These are phyloP conservation scores for Xylaria digitata DNA, from an alignment of 2,329 filamentous ascomycete species.

Conservation along the genomic window DNA sequence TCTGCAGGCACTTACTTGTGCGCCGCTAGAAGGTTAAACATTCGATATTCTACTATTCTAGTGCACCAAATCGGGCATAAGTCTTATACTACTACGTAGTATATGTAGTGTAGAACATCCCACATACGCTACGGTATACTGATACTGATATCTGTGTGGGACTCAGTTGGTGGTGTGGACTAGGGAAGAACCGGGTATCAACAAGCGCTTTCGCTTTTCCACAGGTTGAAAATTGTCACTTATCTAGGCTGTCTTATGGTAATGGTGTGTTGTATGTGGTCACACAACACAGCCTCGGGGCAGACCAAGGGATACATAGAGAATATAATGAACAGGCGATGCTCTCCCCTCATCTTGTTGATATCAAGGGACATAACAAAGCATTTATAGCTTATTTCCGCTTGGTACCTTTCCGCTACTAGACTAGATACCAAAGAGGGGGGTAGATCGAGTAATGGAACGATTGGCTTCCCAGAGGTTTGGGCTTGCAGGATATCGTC, in stretches of 20 bases:
- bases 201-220: not conserved
- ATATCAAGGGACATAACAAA: constrained; percentile 14
- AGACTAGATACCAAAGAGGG: not conserved
- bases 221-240: not conserved
- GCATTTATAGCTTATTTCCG: constrained; percentile 25
- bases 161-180: not conserved
- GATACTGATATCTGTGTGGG: too few species aligned
- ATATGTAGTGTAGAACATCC: too few species aligned
- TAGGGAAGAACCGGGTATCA: not conserved
- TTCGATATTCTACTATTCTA: constrained; percentile 12
- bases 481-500: constrained; percentile 34
- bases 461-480: constrained; percentile 33
- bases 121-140: too few species aligned
- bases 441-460: not conserved
- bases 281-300: too few species aligned
- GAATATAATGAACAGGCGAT: not conserved
- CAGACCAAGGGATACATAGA: not conserved
- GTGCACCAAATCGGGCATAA: not conserved
- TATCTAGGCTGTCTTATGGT: not conserved
- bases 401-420: constrained; percentile 12
- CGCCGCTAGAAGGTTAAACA: not conserved
- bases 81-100: constrained; percentile 1
- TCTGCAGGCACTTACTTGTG: not conserved
- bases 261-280: not conserved
- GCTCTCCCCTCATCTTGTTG: not conserved